phyloP scores from a whole-genome alignment of 495 filamentous ascomycete species.

The Talaromyces stipitatus region DNA sequence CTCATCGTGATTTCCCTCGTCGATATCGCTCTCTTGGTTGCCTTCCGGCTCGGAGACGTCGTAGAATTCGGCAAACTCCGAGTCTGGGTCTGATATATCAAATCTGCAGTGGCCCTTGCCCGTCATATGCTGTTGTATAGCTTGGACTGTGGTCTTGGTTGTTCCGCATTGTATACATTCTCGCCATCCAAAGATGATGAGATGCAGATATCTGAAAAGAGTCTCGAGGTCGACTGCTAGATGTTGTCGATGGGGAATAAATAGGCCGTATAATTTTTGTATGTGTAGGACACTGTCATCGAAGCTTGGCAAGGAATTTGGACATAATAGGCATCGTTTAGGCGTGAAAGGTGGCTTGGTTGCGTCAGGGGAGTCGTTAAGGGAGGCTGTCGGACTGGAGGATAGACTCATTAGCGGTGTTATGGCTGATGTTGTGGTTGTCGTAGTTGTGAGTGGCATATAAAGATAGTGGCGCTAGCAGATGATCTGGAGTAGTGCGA shows the following conservation, averaged over 20 bases:
- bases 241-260: constrained; percentile 16
- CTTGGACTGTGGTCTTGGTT: constrained; percentile 19
- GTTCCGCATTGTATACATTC: constrained; percentile 30
- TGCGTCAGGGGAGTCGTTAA: not conserved
- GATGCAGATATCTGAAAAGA: constrained; percentile 23
- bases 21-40: constrained; percentile 6
- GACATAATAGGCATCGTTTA: constrained; percentile 1
- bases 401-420: not conserved
- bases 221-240: constrained; percentile 22
- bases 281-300: constrained; percentile 23
- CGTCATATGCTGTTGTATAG: constrained; percentile 29
- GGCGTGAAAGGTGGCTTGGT: not conserved
- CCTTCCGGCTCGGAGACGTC: constrained; percentile 6
- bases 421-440: not conserved
- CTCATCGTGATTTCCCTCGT: constrained; percentile 7
- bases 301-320: constrained; percentile 6
- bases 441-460: not conserved
- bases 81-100: constrained; percentile 18
- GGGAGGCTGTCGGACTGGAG: not conserved
- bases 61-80: constrained; percentile 24
- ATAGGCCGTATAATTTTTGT: constrained; percentile 25
- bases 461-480: not conserved
- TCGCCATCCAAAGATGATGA: constrained; percentile 26
- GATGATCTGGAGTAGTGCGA: not conserved
- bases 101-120: constrained; percentile 25